Conservation (phyloP, 2,329 filamentous ascomycete species). For the Trichophaea hybrida region DNA sequence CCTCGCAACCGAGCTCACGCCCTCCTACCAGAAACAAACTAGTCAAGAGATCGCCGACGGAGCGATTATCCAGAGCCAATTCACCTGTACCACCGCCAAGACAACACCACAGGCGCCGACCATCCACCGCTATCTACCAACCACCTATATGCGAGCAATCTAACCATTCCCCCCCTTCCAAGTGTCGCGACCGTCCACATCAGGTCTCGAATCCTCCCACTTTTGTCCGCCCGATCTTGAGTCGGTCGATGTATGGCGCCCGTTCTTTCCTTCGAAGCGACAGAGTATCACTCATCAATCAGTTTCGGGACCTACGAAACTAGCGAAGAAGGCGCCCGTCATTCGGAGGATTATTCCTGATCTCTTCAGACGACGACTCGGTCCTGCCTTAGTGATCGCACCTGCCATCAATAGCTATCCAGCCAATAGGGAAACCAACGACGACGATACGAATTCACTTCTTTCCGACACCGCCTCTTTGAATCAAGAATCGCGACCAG, state of each 20-base stretch:
- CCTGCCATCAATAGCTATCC: constrained; percentile 12
- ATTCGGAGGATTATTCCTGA: constrained; percentile 24
- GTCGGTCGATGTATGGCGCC: constrained; percentile 20
- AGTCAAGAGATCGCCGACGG: constrained; percentile 19
- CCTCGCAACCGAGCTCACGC: constrained; percentile 17
- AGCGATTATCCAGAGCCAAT: constrained; percentile 15
- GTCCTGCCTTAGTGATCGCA: constrained; percentile 21
- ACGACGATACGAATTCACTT: constrained; percentile 16
- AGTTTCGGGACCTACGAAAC: constrained; percentile 13
- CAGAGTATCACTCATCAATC: constrained; percentile 13
- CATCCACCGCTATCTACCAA: constrained; percentile 21
- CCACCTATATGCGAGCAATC: not conserved
- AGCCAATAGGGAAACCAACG: constrained; percentile 1
- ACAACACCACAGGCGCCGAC: constrained; percentile 13
- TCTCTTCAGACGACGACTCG: constrained; percentile 11
- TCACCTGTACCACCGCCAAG: constrained; percentile 17
- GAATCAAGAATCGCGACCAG: constrained; percentile 19
- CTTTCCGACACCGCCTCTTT: constrained; percentile 20
- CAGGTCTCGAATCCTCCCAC: constrained; percentile 6
- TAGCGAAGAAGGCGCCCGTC: constrained; percentile 17
- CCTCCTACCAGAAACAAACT: constrained; percentile 23
- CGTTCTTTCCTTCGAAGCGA: constrained; percentile 22
- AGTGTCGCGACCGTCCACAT: constrained; percentile 21
- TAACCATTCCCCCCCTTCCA: constrained; percentile 16
- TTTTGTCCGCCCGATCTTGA: constrained; percentile 9